Evolutionary conservation across 2,329 filamentous ascomycete species (phyloP), one percentile per base, ranked within the genome.

Genomic region (Knufia fluminis): DNA sequence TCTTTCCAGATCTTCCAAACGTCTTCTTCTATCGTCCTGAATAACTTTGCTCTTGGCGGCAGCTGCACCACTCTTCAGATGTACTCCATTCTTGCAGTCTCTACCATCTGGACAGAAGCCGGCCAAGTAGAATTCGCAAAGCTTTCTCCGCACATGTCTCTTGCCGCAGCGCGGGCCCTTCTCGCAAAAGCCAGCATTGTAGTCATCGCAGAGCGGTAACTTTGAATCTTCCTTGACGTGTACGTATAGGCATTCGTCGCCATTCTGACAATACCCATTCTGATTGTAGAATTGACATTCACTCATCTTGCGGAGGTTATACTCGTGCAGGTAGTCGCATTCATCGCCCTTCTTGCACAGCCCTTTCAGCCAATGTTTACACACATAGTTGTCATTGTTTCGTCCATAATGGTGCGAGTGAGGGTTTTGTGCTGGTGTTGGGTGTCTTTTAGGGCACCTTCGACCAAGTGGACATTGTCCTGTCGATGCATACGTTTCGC

Each of bases 291-390:
- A 94, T 63, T 94, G 94, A 71, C 92, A 98, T 71, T 97, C 92
- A 55, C 92, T 90, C 88, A 97, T 97, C 68, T 92, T 90, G 56
- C 92, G 83, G 59, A 98, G 78, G 70, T 98, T 97, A 74, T 96
- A 98, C 70, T 97, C 92, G 75, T 98, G 92, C 43, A 97, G 75
- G 62, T 97, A 98, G 72, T 98, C 92, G 80, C 92, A 98, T 59
- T 82, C 80, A 64, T 96, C 85, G 61, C 91, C 92, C 70, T 97
- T 97, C 66, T 98, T 98, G 76, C 92, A 98, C 17, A 98, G 80
- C 0, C 90, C 91, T 57, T 94, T 86, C 62, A 97, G 82, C 83
- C 92, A 97, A 75, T 97, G 92, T 73, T 98, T 98, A 80, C 92
- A 98, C 53, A 98, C 91, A 14, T 97, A 80, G 45, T 72, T 78